Base-by-base conservation (phyloP, 805 yeast species). In the Kodamaea kakaduensis region DNA sequence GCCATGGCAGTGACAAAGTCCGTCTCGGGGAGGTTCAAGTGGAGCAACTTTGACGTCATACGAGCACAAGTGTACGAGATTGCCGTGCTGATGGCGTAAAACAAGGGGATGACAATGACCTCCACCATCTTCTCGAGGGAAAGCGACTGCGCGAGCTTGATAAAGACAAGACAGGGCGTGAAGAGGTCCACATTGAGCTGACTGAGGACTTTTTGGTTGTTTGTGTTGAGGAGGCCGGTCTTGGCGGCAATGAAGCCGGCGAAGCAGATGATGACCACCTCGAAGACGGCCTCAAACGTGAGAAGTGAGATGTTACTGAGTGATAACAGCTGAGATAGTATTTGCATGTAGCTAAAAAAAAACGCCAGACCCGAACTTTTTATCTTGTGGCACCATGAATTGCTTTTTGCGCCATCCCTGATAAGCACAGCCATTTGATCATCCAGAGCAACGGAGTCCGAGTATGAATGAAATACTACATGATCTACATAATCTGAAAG, bases 1-100 rank as follows among this genome's bases (percentile, higher is more conserved):
- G 93, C 87, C 94, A 93, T 93, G 2, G 96, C 97, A 15, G 94
- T 83, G 32, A 93, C 96, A 51, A 86, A 90, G 61, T 90, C 89
- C 3, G 85, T 54, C 60, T 93, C 97, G 9, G 84, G 77, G 32
- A 66, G 75, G 48, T 84, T 84, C 48, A 93, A 64, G 6, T 60
- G 51, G 43, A 88, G 56, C 27, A 78, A 44, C 9, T 59, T 55
- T 3, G 86, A 67, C 25, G 79, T 71, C 15, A 75, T 18, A 19
- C 64, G 61, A 5, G 96, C 84, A 22, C 87, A 77, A 7, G 63
- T 16, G 48, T 65, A 81, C 1, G 96, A 80, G 13, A 88, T 80
- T 12, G 73, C 76, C 0, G 97, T 88, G n/a, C 88, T 77, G 18
- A 89, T 44, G n/a, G 78, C 86, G 56, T 74, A 90, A 44, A 90